phyloP scores from a whole-genome alignment of 371 early-diverging fungal species.

The Apophysomyces sp. region DNA sequence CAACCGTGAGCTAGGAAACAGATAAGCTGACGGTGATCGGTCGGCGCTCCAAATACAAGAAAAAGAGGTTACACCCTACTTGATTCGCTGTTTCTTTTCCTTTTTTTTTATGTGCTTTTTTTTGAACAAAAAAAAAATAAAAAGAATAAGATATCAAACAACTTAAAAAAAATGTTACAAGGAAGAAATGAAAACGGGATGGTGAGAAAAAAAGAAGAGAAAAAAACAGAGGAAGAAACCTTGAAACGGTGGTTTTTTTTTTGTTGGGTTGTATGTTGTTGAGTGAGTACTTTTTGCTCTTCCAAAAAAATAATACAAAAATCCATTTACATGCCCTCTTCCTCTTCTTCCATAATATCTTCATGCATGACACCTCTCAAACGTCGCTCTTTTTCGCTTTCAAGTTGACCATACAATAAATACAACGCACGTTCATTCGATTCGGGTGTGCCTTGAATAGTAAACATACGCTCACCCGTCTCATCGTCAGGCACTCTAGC shows the following conservation, averaged over 20 bases:
- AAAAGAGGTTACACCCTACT: neutral
- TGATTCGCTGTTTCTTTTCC: slow-evolving; percentile 2
- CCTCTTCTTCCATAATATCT: slow-evolving; percentile 36
- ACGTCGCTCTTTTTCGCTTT: slow-evolving; percentile 83
- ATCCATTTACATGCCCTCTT: slow-evolving; percentile 6
- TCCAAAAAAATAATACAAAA: slow-evolving; percentile 3
- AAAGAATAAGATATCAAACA: slow-evolving; percentile 2
- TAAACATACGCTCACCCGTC: slow-evolving; percentile 83
- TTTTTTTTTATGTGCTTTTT: neutral
- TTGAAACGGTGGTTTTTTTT: neutral
- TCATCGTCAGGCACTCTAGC: slow-evolving; percentile 78
- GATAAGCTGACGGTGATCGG: too few species aligned
- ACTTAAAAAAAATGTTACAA: slow-evolving; percentile 7
- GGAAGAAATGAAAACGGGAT: neutral
- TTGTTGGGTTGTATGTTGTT: neutral
- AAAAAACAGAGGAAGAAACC: neutral
- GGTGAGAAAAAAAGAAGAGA: neutral
- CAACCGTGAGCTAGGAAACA: neutral
- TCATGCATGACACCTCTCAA: slow-evolving; percentile 42
- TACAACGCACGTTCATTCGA: slow-evolving; percentile 87
- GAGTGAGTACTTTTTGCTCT: slow-evolving; percentile 2
- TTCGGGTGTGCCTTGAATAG: slow-evolving; percentile 85
- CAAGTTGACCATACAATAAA: slow-evolving; percentile 84
- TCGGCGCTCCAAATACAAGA: too few species aligned
- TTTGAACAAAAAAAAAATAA: neutral